Conservation (phyloP, 2,329 filamentous ascomycete genomes). For the Teratosphaeria nubilosa region DNA sequence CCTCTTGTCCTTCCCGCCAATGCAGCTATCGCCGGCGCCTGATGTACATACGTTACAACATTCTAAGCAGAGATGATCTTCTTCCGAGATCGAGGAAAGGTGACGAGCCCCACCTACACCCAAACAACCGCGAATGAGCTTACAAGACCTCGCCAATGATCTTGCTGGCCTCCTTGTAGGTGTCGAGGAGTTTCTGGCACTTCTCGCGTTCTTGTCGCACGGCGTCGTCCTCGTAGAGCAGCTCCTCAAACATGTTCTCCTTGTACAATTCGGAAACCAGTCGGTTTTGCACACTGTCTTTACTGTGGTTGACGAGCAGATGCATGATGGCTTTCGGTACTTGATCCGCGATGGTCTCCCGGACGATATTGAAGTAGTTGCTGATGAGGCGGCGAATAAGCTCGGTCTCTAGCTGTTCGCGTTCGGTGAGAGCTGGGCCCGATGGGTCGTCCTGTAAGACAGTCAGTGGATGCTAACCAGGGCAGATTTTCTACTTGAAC, state of each 20-base stretch:
- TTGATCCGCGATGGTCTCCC: conserved; percentile 96
- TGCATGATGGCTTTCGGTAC: conserved; percentile 99
- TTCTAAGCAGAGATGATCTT: background rate
- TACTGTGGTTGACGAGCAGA: conserved; percentile 93
- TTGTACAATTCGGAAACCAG: conserved; percentile 94
- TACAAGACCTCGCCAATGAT: conserved; percentile 73
- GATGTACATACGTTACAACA: background rate
- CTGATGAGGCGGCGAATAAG: conserved; percentile 93
- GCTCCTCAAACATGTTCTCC: conserved; percentile 79
- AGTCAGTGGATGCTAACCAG: background rate
- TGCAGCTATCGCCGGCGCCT: background rate
- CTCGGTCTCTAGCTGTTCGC: conserved; percentile 94
- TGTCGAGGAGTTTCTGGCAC: conserved; percentile 89
- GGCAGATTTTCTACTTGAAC: background rate
- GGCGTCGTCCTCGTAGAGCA: conserved; percentile 92
- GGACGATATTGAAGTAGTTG: conserved; percentile 98
- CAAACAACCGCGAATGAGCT: background rate
- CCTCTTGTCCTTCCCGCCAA: background rate
- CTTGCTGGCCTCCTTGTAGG: conserved; percentile 94
- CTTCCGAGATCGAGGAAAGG: background rate
- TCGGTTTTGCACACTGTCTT: conserved; percentile 94
- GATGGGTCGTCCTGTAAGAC: conserved; percentile 19
- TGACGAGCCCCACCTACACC: background rate
- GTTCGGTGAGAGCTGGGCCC: conserved; percentile 74
- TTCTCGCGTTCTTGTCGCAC: conserved; percentile 98